Conservation (phyloP, 148 eudicot genomes). For the Rhododendron henanense region DNA sequence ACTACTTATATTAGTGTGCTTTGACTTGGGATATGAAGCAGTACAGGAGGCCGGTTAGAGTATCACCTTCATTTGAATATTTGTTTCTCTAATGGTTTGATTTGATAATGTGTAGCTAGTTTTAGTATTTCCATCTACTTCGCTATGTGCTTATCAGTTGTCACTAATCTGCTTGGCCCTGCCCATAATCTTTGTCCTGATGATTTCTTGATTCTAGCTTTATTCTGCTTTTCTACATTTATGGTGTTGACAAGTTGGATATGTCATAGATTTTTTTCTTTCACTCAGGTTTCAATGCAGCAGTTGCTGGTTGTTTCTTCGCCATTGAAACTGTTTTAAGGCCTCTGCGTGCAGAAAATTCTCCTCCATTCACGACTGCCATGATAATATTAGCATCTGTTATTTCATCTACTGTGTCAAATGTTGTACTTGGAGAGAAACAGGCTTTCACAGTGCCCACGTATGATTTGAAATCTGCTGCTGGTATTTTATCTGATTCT, state of each 20-base stretch:
- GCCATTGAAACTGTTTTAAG: conserved; percentile 94
- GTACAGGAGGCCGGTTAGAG: not conserved
- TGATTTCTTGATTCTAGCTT: not conserved
- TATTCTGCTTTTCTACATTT: not conserved
- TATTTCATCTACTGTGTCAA: conserved; percentile 91
- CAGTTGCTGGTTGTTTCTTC: conserved; percentile 97
- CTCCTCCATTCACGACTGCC: conserved; percentile 97
- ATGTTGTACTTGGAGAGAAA: conserved; percentile 78
- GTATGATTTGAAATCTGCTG: conserved; percentile 94
- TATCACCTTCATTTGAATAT: not conserved
- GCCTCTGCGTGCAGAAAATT: conserved; percentile 92
- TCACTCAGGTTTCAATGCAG: conserved; percentile 84
- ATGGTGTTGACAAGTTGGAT: not conserved
- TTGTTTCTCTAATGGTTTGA: not conserved
- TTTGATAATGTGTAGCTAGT: not conserved
- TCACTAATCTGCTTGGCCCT: conserved; percentile 3
- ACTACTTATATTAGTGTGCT: not conserved
- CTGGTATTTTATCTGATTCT: conserved; percentile 65
- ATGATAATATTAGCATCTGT: conserved; percentile 96
- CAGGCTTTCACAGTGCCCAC: conserved; percentile 97
- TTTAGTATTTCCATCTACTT: not conserved
- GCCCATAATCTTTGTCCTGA: not conserved
- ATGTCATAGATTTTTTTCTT: not conserved
- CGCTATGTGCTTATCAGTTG: not conserved
- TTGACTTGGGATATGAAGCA: not conserved